These are phyloP conservation scores for Noccaea caerulescens DNA, from an alignment of 345 rosid genomes.

Conservation along the genomic window DNA sequence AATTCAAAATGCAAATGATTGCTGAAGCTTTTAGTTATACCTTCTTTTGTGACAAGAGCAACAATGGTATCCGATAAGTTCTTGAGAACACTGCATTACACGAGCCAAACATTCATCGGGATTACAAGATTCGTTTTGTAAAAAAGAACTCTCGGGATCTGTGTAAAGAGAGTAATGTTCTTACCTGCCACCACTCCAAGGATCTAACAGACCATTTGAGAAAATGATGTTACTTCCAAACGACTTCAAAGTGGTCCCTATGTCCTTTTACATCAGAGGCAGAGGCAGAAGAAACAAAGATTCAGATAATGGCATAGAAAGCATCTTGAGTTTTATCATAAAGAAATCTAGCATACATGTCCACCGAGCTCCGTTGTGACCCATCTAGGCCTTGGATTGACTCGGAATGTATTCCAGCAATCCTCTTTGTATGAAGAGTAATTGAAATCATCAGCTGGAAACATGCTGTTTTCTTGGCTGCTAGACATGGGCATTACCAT, in stretches of 20 bases:
- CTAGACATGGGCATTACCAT: constrained; percentile 94
- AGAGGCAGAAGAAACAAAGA: constrained; percentile 10
- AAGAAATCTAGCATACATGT: constrained; percentile 56
- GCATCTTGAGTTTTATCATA: constrained; percentile 16
- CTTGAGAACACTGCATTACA: constrained; percentile 69
- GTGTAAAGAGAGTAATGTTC: constrained; percentile 25
- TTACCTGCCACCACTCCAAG: constrained; percentile 98
- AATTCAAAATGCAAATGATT: not conserved
- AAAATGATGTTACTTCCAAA: constrained; percentile 95
- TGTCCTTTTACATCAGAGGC: constrained; percentile 56
- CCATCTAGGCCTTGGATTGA: constrained; percentile 82
- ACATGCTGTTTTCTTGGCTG: constrained; percentile 71
- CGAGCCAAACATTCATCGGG: constrained; percentile 35
- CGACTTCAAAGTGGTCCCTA: constrained; percentile 58
- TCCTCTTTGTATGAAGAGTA: constrained; percentile 67
- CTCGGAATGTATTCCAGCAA: constrained; percentile 66
- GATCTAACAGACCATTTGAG: constrained; percentile 93
- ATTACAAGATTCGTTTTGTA: not conserved
- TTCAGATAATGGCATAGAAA: constrained; percentile 18
- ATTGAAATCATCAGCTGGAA: constrained; percentile 58
- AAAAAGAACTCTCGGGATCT: not conserved
- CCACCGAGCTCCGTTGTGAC: constrained; percentile 87
- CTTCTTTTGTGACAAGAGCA: constrained; percentile 89
- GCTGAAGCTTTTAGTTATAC: constrained; percentile 44
- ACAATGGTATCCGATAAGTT: constrained; percentile 73